phyloP scores from a whole-genome alignment of 352 stramenopile genomes.

The Phytopythium boreale region DNA sequence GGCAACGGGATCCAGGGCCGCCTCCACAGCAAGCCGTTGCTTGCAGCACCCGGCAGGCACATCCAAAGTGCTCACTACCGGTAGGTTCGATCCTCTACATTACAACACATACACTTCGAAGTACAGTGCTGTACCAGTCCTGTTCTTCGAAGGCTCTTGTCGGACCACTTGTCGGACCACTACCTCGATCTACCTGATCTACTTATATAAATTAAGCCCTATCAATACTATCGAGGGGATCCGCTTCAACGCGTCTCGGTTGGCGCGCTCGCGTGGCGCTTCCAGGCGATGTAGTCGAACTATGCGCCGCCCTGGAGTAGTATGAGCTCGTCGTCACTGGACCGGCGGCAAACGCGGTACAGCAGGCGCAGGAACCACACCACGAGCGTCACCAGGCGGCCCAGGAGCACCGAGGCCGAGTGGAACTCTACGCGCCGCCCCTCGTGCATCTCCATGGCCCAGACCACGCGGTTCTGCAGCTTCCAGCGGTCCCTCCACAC shows the following conservation, averaged over 20 bases:
- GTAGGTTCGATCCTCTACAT: too few species aligned
- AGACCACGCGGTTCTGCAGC: slow-evolving; percentile 4
- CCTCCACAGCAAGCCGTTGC: background rate
- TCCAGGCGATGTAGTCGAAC: slow-evolving; percentile 5
- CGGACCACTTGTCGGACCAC: too few species aligned
- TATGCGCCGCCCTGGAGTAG: background rate
- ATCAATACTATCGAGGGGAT: too few species aligned
- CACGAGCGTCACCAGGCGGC: slow-evolving; percentile 3
- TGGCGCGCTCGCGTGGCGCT: background rate
- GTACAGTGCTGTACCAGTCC: too few species aligned
- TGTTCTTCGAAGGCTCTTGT: too few species aligned
- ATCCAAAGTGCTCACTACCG: background rate
- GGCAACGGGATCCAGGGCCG: too few species aligned
- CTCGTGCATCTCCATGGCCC: background rate
- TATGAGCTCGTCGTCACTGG: slow-evolving; percentile 1
- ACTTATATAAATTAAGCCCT: too few species aligned
- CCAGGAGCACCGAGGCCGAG: background rate
- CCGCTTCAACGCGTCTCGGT: too few species aligned
- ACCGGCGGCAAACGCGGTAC: background rate
- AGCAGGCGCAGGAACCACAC: slow-evolving; percentile 4
- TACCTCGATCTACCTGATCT: too few species aligned
- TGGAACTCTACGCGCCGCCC: background rate
- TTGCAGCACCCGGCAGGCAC: background rate
- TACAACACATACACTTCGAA: too few species aligned
- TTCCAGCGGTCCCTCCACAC: background rate